These are phyloP conservation scores for Aspergillus sp. DNA, from an alignment of 2,329 filamentous ascomycete species.

Conservation along the genomic window DNA sequence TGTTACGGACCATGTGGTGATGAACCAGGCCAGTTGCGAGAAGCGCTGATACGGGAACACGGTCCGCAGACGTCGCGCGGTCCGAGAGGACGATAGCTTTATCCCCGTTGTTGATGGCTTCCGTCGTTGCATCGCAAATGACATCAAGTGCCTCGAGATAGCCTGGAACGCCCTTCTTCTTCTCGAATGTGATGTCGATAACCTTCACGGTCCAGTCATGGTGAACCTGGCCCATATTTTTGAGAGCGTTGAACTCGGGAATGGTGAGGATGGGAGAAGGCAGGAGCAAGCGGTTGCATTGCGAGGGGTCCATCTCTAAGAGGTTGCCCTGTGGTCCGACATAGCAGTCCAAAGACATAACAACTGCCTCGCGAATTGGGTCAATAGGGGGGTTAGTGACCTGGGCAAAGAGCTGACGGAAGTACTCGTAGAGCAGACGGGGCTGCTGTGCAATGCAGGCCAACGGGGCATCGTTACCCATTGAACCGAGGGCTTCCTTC, in stretches of 20 bases:
- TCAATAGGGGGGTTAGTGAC: conserved; percentile 98
- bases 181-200: conserved; percentile 91
- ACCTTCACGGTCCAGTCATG: conserved; percentile 78
- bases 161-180: conserved; percentile 71
- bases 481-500: conserved; percentile 92
- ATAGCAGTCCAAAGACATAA: conserved; percentile 96
- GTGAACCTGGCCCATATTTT: conserved; percentile 66
- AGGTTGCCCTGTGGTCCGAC: conserved; percentile 93
- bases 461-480: conserved; percentile 93
- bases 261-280: conserved; percentile 85
- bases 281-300: conserved; percentile 78
- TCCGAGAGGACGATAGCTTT: conserved; percentile 86
- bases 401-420: conserved; percentile 94
- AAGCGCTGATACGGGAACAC: conserved; percentile 77
- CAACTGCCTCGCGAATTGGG: conserved; percentile 91
- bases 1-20: conserved; percentile 90
- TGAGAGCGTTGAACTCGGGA: conserved; percentile 81
- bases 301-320: conserved; percentile 83
- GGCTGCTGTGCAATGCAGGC: conserved; percentile 87
- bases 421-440: conserved; percentile 88
- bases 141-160: conserved; percentile 81
- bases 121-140: conserved; percentile 78
- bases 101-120: conserved; percentile 74
- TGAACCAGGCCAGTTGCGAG: conserved; percentile 90
- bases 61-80: conserved; percentile 72